Evolutionary conservation across 345 rosid species (phyloP).

Genomic region (Salix brachista): DNA sequence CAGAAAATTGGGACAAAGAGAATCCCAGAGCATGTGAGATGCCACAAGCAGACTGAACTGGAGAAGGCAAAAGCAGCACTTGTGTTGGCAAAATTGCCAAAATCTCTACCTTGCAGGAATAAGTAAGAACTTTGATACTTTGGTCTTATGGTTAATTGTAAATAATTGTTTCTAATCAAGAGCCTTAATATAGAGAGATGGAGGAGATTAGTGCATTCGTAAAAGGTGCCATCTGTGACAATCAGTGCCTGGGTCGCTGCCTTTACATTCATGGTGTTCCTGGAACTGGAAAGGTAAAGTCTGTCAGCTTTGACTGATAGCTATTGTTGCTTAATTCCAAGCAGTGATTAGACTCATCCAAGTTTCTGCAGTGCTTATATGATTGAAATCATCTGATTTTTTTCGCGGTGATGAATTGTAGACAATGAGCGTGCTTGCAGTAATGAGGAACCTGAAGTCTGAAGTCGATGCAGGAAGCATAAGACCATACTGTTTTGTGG

Average conservation of each 20-base stretch:
- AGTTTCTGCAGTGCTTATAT: conserved; percentile 5
- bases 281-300: conserved; percentile 84
- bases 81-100: conserved; percentile 76
- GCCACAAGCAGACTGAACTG: conserved; percentile 76
- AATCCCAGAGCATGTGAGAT: conserved; percentile 87
- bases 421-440: conserved; percentile 84
- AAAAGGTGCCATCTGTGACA: conserved; percentile 80
- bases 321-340: background rate
- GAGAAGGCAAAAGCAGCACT: conserved; percentile 85
- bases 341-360: background rate
- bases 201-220: conserved; percentile 76
- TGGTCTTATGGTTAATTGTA: background rate
- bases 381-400: conserved; percentile 6
- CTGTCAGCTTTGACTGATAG: conserved; percentile 1
- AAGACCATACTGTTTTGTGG: conserved; percentile 81
- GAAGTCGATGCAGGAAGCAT: conserved; percentile 77
- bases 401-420: conserved; percentile 28
- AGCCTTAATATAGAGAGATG: conserved; percentile 55
- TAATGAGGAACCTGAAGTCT: conserved; percentile 72
- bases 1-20: conserved; percentile 76
- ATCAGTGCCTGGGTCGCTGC: conserved; percentile 87
- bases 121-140: conserved; percentile 41
- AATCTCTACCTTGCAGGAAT: conserved; percentile 79
- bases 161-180: background rate
- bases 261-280: conserved; percentile 97